Evolutionary conservation across 2,329 filamentous ascomycete species (phyloP).

Genomic region (Epichloe typhina): DNA sequence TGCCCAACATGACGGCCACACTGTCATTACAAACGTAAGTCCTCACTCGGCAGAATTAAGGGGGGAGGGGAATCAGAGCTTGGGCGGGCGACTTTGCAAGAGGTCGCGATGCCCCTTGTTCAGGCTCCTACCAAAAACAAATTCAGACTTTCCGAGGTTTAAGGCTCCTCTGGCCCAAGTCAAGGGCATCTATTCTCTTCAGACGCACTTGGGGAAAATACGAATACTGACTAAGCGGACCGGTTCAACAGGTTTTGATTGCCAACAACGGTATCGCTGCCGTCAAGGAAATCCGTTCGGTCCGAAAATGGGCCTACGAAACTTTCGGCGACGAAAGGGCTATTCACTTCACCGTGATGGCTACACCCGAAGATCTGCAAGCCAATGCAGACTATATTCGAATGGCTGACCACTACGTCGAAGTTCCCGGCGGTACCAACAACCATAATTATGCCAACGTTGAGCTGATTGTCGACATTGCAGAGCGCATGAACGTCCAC

Average conservation of each 20-base stretch:
- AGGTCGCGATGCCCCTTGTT: background rate
- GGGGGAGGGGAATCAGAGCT: background rate
- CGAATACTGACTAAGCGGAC: background rate
- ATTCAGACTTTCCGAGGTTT: too few species aligned
- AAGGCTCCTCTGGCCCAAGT: background rate
- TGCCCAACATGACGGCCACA: conserved; percentile 77
- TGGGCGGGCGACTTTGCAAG: background rate
- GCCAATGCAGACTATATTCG: conserved; percentile 99
- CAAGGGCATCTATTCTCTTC: background rate
- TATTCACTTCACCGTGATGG: conserved; percentile 99
- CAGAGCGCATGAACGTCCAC: conserved; percentile 96
- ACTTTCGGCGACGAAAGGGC: conserved; percentile 96
- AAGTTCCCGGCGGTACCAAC: conserved; percentile 96
- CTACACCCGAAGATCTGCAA: conserved; percentile 90
- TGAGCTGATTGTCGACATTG: conserved; percentile 95
- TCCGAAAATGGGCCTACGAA: conserved; percentile 99
- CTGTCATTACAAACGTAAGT: conserved; percentile 92
- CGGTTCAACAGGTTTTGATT: conserved; percentile 64
- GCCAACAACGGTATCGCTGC: conserved; percentile 99
- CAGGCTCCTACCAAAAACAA: too few species aligned
- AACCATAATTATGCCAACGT: conserved; percentile 99
- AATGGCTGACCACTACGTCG: conserved; percentile 99
- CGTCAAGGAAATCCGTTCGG: conserved; percentile 97
- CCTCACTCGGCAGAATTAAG: background rate
- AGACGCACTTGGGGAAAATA: too few species aligned